Conservation (phyloP, 495 filamentous ascomycete genomes). For the Hypoxylon lienhwacheense region DNA sequence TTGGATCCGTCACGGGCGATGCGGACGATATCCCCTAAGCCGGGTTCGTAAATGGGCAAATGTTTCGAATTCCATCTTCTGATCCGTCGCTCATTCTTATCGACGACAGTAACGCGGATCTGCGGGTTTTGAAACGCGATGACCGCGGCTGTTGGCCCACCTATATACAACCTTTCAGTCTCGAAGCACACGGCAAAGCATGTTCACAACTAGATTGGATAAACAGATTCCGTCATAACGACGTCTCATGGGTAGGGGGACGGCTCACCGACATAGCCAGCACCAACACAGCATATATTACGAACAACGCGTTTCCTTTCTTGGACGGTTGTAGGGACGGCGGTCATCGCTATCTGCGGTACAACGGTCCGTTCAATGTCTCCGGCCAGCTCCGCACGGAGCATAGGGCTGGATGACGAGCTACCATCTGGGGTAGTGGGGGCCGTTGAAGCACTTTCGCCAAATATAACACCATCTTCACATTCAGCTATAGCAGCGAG, state of each 20-base stretch:
- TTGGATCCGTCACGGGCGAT: constrained; percentile 60
- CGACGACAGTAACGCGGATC: constrained; percentile 70
- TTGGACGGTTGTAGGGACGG: not conserved
- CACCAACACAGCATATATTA: constrained; percentile 65
- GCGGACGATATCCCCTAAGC: constrained; percentile 66
- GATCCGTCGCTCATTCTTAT: constrained; percentile 66
- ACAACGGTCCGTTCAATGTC: constrained; percentile 9
- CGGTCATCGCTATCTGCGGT: constrained; percentile 7
- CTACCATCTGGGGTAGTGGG: constrained; percentile 59
- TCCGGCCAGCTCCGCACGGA: constrained; percentile 29
- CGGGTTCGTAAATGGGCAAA: constrained; percentile 78
- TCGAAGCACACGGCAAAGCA: not conserved
- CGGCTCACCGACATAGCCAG: constrained; percentile 64
- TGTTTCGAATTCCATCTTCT: constrained; percentile 70
- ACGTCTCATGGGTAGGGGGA: not conserved
- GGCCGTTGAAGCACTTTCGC: constrained; percentile 45
- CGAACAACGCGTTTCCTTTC: constrained; percentile 40
- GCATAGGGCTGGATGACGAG: constrained; percentile 47
- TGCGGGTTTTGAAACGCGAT: constrained; percentile 72
- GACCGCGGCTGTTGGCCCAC: constrained; percentile 75
- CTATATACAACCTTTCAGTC: constrained; percentile 43
- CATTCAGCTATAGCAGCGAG: not conserved
- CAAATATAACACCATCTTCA: not conserved
- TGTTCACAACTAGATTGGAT: not conserved
- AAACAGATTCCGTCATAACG: not conserved